A percentile compares a stretch with the other conserved stretches of the same genome.
These are phyloP conservation scores for Scleroderma citrinum DNA, from an alignment of 768 basidiomycete genomes.

Conservation along the genomic window DNA sequence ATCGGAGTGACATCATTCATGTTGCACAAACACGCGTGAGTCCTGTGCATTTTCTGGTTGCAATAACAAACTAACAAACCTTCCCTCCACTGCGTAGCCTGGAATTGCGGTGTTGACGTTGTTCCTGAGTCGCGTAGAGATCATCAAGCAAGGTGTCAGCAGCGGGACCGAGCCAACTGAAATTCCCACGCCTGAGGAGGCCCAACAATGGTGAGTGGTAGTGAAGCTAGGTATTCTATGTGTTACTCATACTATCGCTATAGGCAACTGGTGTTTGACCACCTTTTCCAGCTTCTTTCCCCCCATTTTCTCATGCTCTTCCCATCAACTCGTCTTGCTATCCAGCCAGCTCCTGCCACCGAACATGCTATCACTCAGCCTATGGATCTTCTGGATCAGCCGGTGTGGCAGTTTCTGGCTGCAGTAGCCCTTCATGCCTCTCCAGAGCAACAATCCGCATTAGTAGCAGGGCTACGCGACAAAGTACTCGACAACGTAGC, in stretches of 20 bases:
- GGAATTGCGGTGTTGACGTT: conserved; percentile 88
- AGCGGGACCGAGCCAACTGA: conserved; percentile 50
- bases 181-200: conserved; percentile 62
- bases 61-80: conserved; percentile 1
- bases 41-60: conserved; percentile 5
- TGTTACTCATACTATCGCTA: conserved; percentile 7
- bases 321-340: conserved; percentile 76
- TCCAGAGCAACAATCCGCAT: conserved; percentile 79
- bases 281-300: conserved; percentile 74
- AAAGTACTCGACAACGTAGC: conserved; percentile 90
- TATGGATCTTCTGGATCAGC: conserved; percentile 72
- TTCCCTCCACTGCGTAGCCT: conserved; percentile 48
- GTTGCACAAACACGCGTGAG: conserved; percentile 80
- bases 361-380: conserved; percentile 25
- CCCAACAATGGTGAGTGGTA: conserved; percentile 62
- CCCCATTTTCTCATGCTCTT: conserved; percentile 78
- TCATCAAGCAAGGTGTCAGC: conserved; percentile 70
- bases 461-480: conserved; percentile 83
- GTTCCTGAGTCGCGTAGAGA: conserved; percentile 88
- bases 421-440: conserved; percentile 81
- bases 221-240: background rate
- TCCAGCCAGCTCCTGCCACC: conserved; percentile 30
- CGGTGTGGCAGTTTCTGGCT: conserved; percentile 93
- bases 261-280: conserved; percentile 87
- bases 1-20: conserved; percentile 66